Evolutionary conservation across 805 yeast species (phyloP), one percentile per base, ranked within the genome.

Genomic region (Yueomyces sinensis): DNA sequence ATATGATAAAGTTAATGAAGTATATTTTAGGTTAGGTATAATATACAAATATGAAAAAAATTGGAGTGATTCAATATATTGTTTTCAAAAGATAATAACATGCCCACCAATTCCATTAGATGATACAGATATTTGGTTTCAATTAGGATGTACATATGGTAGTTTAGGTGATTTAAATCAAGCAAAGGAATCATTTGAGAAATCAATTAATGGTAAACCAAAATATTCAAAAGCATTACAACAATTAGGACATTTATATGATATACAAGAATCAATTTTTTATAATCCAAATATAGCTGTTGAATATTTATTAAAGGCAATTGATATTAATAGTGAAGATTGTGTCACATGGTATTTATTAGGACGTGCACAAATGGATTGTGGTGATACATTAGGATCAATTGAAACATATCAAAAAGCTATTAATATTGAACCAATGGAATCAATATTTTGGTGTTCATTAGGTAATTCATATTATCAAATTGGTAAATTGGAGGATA

Each of bases 351-450:
- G 98, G 98, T 91, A 91, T 61, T 82, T 91, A 55, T 61, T 91
- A 32, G 98, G 98, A 33, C 74, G 97, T 45, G 94, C 93, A 42
- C 94, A 89, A 63, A 89, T 91, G 97, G 78, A 94, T 28, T 74
- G 89, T 50, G 86, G 82, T 43, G 95, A 89, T 57, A 91, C 84
- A 63, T 80, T 89, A 40, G 86, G 91, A 32, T 97, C 98, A 2
- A 91, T 89, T 59, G 97, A 91, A 54, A 91, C 96, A 0, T 91
- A 89, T 72, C 98, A 91, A 62, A 96, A 87, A 56, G 97, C 97
- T 13, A 97, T 91, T 38, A 91, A 91, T 58, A 72, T 95, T 42
- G 98, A 91, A 58, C 80, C 94, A 27, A 72, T 96, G 55, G 91
- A 91, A 57, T 97, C 98, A 38, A 91, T 96, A 1, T 91, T 91